Conservation (phyloP, 2,329 filamentous ascomycete species). For the Neonectria faginata region DNA sequence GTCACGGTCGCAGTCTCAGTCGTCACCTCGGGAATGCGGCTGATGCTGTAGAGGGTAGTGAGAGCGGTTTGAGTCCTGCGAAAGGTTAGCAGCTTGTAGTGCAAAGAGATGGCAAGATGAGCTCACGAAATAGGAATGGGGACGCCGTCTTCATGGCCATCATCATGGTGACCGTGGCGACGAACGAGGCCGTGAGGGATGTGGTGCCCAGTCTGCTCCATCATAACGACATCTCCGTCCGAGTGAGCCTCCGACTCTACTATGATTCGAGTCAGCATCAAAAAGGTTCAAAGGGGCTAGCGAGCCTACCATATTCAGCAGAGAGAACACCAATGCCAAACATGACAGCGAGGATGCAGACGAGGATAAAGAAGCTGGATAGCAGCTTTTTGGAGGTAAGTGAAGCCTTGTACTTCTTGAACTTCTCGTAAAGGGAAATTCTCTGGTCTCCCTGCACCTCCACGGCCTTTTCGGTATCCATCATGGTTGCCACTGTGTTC, state of each 20-base stretch:
- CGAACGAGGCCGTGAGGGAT: conserved; percentile 21
- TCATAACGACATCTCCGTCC: not conserved
- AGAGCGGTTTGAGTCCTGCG: conserved; percentile 50
- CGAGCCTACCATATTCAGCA: conserved; percentile 43
- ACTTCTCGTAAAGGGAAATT: conserved; percentile 21
- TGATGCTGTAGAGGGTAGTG: conserved; percentile 50
- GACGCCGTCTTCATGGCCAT: conserved; percentile 23
- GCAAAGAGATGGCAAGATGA: not conserved
- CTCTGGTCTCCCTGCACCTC: conserved; percentile 20
- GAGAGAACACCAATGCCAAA: conserved; percentile 48
- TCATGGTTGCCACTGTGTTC: conserved; percentile 44
- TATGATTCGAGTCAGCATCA: conserved; percentile 14
- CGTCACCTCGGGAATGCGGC: conserved; percentile 32
- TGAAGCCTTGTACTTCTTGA: conserved; percentile 31
- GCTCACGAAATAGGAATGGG: conserved; percentile 53
- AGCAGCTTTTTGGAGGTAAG: conserved; percentile 32
- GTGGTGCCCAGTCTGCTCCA: not conserved
- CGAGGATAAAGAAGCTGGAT: conserved; percentile 19
- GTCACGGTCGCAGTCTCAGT: conserved; percentile 43
- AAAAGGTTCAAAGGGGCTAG: not conserved
- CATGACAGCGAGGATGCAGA: conserved; percentile 38
- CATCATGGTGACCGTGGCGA: conserved; percentile 26
- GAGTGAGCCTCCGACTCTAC: conserved; percentile 15
- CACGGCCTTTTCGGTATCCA: conserved; percentile 44
- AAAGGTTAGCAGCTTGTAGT: conserved; percentile 21